Conservation (phyloP, 2,329 filamentous ascomycete species). For the Stachybotrys chartarum region DNA sequence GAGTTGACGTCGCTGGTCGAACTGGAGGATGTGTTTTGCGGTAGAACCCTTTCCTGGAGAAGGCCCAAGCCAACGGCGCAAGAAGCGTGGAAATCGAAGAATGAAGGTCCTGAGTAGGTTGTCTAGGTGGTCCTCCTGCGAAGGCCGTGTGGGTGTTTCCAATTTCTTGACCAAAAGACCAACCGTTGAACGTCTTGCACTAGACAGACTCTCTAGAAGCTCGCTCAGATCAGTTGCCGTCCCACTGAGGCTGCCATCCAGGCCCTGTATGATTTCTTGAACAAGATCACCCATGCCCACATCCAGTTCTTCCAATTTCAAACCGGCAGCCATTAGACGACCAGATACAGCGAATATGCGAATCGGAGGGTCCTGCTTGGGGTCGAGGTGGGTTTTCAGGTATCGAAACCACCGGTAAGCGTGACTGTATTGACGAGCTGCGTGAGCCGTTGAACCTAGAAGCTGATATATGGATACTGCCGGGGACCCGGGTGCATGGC, state of each 20-base stretch:
- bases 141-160: conserved; percentile 8
- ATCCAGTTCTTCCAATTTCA: conserved; percentile 35
- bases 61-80: conserved; percentile 55
- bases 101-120: conserved; percentile 48
- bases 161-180: conserved; percentile 32
- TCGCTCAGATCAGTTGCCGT: conserved; percentile 54
- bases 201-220: conserved; percentile 48
- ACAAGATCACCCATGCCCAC: conserved; percentile 34
- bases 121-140: conserved; percentile 13
- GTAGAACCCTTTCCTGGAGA: conserved; percentile 41
- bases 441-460: conserved; percentile 41
- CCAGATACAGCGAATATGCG: conserved; percentile 46
- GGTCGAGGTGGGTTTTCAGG: conserved; percentile 30
- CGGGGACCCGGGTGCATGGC: conserved; percentile 32
- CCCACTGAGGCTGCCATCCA: conserved; percentile 54
- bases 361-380: conserved; percentile 36
- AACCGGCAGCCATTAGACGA: conserved; percentile 45
- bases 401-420: conserved; percentile 48
- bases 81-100: conserved; percentile 52
- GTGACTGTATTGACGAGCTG: conserved; percentile 37
- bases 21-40: conserved; percentile 52
- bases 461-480: conserved; percentile 43
- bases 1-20: conserved; percentile 51
- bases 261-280: conserved; percentile 40
- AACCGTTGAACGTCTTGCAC: conserved; percentile 47